Evolutionary conservation across 345 rosid genomes (phyloP).

Genomic region (Arabidopsis suecica): DNA sequence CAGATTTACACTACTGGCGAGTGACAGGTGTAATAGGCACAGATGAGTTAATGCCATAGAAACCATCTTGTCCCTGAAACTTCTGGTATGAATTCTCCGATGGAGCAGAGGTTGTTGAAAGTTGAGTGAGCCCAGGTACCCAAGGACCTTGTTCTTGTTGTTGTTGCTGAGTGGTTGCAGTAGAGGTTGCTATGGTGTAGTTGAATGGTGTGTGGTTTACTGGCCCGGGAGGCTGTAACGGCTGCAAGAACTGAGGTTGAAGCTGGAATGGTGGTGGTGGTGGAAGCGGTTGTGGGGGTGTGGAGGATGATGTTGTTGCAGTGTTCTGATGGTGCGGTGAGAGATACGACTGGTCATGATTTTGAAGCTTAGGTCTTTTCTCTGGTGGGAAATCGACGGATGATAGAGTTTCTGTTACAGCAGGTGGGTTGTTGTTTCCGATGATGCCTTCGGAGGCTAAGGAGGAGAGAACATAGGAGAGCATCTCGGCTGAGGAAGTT

Average conservation of each 20-base stretch:
- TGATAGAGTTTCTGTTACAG: constrained; percentile 43
- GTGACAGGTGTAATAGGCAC: constrained; percentile 68
- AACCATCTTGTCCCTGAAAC: constrained; percentile 73
- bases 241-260: constrained; percentile 54
- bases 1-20: constrained; percentile 56
- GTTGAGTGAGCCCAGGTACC: constrained; percentile 49
- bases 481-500: constrained; percentile 91
- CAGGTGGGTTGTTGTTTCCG: constrained; percentile 48
- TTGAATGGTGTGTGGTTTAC: constrained; percentile 55
- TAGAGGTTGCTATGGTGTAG: constrained; percentile 52
- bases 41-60: constrained; percentile 66
- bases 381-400: constrained; percentile 60
- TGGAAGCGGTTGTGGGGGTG: constrained; percentile 53
- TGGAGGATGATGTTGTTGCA: constrained; percentile 66
- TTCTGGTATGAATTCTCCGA: constrained; percentile 61
- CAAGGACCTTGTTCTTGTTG: constrained; percentile 56
- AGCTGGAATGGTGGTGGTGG: constrained; percentile 63
- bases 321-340: constrained; percentile 51
- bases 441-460: constrained; percentile 87
- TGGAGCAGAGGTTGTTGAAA: constrained; percentile 56
- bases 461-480: constrained; percentile 89
- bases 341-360: constrained; percentile 57
- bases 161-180: constrained; percentile 21
- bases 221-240: constrained; percentile 61
- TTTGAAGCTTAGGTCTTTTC: constrained; percentile 77